A percentile compares a stretch with the other conserved stretches of the same genome.
Conservation (phyloP, 2,329 filamentous ascomycete species). For the Sphaerulina musiva region DNA sequence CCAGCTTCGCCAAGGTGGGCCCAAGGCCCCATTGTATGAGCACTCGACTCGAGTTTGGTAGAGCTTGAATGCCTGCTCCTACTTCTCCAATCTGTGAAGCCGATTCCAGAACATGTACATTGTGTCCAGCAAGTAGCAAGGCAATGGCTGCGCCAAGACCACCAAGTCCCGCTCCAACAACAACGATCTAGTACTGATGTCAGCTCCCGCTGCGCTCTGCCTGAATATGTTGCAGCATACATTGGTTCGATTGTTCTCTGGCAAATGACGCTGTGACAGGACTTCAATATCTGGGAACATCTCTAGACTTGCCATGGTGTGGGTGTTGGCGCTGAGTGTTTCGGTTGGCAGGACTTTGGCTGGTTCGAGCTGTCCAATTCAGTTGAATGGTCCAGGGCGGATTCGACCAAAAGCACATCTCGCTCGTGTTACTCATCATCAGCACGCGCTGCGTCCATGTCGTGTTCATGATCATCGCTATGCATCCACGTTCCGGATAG, state of each 20-base stretch:
- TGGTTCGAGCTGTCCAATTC: not conserved
- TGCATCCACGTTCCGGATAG: not conserved
- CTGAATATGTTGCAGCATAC: not conserved
- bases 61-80: slow-evolving; percentile 48
- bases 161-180: slow-evolving; percentile 53
- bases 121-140: slow-evolving; percentile 43
- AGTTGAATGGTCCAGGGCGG: not conserved
- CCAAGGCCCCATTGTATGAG: slow-evolving; percentile 47
- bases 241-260: not conserved
- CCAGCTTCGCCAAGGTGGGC: slow-evolving; percentile 35
- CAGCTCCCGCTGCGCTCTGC: not conserved
- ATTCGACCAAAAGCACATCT: not conserved
- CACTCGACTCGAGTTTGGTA: slow-evolving; percentile 45
- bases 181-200: slow-evolving; percentile 36
- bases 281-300: not conserved
- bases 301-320: not conserved
- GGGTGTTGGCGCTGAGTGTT: not conserved
- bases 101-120: slow-evolving; percentile 45
- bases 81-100: slow-evolving; percentile 45
- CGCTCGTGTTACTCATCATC: not conserved
- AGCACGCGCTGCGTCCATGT: not conserved
- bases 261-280: not conserved
- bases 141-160: slow-evolving; percentile 49
- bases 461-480: not conserved
- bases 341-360: not conserved